These are phyloP conservation scores for Dichotomocladium elegans DNA, from an alignment of 371 early-diverging fungal species.

Conservation along the genomic window DNA sequence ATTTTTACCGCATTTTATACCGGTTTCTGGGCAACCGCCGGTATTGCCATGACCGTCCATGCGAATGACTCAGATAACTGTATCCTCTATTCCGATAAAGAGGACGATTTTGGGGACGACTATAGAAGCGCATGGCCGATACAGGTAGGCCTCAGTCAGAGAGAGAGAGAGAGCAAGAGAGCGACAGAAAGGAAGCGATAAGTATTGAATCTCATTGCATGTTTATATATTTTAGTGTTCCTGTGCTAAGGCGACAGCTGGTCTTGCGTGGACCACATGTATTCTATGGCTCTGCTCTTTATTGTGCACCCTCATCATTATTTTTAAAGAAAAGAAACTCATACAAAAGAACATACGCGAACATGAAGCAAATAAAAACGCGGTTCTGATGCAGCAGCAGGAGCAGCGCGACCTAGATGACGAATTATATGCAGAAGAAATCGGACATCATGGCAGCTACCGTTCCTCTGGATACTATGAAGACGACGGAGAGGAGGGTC, in stretches of 20 bases:
- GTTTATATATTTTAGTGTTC: too few species aligned
- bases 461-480: slow-evolving; percentile 14
- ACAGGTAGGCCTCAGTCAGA: slow-evolving; percentile 26
- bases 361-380: slow-evolving; percentile 34
- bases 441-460: slow-evolving; percentile 5
- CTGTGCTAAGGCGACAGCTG: slow-evolving; percentile 33
- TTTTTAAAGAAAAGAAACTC: slow-evolving; percentile 36
- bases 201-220: background rate
- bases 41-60: slow-evolving; percentile 37
- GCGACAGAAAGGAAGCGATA: background rate
- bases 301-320: slow-evolving; percentile 23
- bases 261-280: slow-evolving; percentile 45
- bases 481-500: slow-evolving; percentile 14
- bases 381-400: slow-evolving; percentile 11
- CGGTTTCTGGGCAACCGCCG: slow-evolving; percentile 32
- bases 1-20: slow-evolving; percentile 37
- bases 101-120: slow-evolving; percentile 9
- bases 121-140: slow-evolving; percentile 29
- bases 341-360: slow-evolving; percentile 39
- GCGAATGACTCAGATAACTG: slow-evolving; percentile 24
- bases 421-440: background rate
- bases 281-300: slow-evolving; percentile 36
- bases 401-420: slow-evolving; percentile 12
- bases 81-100: slow-evolving; percentile 9
- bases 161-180: background rate